Base-by-base conservation (phyloP, 768 basidiomycete genomes). In the Scleroderma citrinum region DNA sequence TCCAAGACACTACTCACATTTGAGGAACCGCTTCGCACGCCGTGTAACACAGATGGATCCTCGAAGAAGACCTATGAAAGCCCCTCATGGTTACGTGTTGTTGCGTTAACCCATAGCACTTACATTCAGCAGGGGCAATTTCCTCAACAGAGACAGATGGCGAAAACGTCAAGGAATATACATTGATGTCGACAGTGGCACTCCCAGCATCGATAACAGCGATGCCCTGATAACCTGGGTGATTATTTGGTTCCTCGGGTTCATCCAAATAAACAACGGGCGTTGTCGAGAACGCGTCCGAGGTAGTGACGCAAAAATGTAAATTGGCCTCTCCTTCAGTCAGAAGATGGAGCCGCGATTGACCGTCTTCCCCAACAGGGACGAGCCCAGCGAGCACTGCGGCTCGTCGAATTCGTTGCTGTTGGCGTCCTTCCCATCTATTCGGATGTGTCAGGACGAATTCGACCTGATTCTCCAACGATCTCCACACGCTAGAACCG, bases 271-370 rank as follows among this genome's bases (percentile, higher is more conserved):
- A 44, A n/a, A 54, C 13, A 3, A 50, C 51, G 2, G 58, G 48
- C 26, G 34, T 53, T 0, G 43, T 23, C 5, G 47, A 47, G 14
- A 59, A 44, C 26, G 42, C 20, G n/a, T n/a, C n/a, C n/a, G n/a
- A n/a, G n/a, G n/a, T n/a, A n/a, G n/a, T n/a, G n/a, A 81, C 66
- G 40, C 79, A 81, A 52, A 75, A 82, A 55, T 82, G 75, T 5
- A 80, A 56, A 54, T 75, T 80, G 0, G 81, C 81, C 59, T 82
- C 81, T 0, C 81, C 81, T 52, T 83, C 81, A 0, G 80, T 81
- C 5, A 82, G 74, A 45, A 83, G 77, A 5, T 71, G 73, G 2
- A 82, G 57, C 0, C 76, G 71, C 1, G 63, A 60, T 23, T 66
- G 71, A 0, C 70, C 74, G 5, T 59, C 59, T 2, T 57, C 46